phyloP scores from a whole-genome alignment of 495 filamentous ascomycete species.

The Cercophora sp. region DNA sequence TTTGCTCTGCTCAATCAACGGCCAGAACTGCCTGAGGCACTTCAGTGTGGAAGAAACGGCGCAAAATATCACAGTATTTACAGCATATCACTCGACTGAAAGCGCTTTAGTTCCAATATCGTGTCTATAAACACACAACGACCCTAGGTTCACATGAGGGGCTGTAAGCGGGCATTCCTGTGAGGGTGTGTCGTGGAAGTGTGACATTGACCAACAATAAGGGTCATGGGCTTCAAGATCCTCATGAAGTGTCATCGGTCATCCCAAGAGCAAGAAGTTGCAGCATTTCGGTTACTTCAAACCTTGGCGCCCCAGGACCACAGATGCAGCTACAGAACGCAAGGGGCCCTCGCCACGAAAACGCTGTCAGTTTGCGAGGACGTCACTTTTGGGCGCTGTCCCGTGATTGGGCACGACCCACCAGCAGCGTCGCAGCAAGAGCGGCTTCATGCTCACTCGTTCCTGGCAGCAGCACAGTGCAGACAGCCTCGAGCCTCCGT shows the following conservation, averaged over 20 bases:
- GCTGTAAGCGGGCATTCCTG: too few species aligned
- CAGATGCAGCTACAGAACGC: constrained; percentile 1
- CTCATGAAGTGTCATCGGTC: too few species aligned
- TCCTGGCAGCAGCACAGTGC: not conserved
- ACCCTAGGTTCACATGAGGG: too few species aligned
- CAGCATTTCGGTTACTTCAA: not conserved
- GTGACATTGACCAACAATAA: not conserved
- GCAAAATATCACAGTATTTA: constrained; percentile 15
- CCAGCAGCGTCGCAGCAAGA: not conserved
- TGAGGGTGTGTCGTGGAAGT: too few species aligned
- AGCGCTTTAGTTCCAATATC: too few species aligned
- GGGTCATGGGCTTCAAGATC: too few species aligned
- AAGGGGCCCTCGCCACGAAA: constrained; percentile 1
- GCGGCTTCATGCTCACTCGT: not conserved
- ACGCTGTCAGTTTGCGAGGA: not conserved
- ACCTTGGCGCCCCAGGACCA: not conserved
- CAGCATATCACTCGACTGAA: not conserved
- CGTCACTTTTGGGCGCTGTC: not conserved
- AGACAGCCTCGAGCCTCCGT: not conserved
- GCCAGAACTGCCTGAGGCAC: not conserved
- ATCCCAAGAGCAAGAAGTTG: too few species aligned
- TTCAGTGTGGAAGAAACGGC: constrained; percentile 9
- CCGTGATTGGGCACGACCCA: constrained; percentile 7
- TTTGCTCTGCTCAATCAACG: constrained; percentile 12
- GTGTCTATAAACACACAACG: too few species aligned